Conservation (phyloP, 202 grass and related monocot genomes). For the Digitaria exilis region DNA sequence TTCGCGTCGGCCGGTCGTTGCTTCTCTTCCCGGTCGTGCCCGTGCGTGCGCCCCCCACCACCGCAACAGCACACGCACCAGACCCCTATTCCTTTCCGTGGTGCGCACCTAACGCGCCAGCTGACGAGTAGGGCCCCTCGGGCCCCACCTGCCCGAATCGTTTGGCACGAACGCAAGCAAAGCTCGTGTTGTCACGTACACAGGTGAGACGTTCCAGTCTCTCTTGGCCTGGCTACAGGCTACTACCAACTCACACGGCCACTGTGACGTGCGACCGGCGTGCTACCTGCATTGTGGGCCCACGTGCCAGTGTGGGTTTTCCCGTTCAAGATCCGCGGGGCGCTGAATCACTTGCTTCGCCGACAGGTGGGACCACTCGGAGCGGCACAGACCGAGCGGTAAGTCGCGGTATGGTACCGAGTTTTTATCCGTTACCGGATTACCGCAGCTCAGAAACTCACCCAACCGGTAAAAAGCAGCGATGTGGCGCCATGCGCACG, state of each 20-base stretch:
- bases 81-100: not conserved
- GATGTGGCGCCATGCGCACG: not conserved
- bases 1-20: not conserved
- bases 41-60: slow-evolving; percentile 21
- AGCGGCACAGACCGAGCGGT: too few species aligned
- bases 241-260: not conserved
- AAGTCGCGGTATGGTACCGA: not conserved
- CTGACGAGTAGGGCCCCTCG: slow-evolving; percentile 10
- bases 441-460: not conserved
- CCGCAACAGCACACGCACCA: not conserved
- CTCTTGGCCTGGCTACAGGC: not conserved
- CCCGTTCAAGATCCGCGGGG: not conserved
- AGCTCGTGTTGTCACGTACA: slow-evolving; percentile 1
- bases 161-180: slow-evolving; percentile 55
- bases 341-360: not conserved
- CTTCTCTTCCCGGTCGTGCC: not conserved
- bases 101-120: not conserved
- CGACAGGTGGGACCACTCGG: not conserved
- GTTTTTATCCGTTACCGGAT: not conserved
- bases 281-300: rapidly evolving
- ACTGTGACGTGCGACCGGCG: not conserved
- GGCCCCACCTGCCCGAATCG: slow-evolving; percentile 26
- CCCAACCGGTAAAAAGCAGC: not conserved
- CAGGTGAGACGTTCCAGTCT: not conserved
- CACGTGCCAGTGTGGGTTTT: not conserved